A percentile compares a stretch with the other conserved stretches of the same genome.
Conservation (phyloP, 495 filamentous ascomycete genomes). For the Penicillium ochrochloron region DNA sequence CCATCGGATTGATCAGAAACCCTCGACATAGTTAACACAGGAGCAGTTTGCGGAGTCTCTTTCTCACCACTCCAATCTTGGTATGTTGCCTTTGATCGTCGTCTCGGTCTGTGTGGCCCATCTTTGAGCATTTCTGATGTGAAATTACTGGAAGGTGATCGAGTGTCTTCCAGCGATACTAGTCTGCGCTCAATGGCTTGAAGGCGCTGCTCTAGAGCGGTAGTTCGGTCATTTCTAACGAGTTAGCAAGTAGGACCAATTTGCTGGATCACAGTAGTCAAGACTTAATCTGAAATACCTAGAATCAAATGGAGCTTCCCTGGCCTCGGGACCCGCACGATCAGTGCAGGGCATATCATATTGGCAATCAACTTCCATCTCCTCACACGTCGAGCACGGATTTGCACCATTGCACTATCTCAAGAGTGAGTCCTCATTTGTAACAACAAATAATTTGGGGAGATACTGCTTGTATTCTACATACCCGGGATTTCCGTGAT, state of each 20-base stretch:
- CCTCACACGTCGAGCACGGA: background rate
- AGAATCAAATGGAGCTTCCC: background rate
- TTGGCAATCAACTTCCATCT: background rate
- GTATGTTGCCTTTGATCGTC: background rate
- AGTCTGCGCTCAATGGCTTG: background rate
- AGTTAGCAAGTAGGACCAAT: background rate
- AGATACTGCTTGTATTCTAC: background rate
- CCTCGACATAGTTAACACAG: background rate
- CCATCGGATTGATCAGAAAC: background rate
- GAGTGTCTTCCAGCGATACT: background rate
- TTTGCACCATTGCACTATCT: background rate
- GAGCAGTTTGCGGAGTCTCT: background rate
- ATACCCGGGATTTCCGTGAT: background rate
- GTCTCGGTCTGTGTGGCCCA: background rate
- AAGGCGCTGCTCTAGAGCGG: background rate
- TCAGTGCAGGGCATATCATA: background rate
- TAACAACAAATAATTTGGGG: background rate
- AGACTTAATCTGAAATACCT: background rate
- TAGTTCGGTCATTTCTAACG: background rate
- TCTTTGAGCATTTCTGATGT: background rate
- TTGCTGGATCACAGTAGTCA: background rate
- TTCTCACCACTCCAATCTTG: background rate
- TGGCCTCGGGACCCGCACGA: background rate
- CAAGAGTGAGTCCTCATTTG: background rate
- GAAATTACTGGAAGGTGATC: background rate